phyloP scores from a whole-genome alignment of 345 rosid species.

The Populus davidiana region DNA sequence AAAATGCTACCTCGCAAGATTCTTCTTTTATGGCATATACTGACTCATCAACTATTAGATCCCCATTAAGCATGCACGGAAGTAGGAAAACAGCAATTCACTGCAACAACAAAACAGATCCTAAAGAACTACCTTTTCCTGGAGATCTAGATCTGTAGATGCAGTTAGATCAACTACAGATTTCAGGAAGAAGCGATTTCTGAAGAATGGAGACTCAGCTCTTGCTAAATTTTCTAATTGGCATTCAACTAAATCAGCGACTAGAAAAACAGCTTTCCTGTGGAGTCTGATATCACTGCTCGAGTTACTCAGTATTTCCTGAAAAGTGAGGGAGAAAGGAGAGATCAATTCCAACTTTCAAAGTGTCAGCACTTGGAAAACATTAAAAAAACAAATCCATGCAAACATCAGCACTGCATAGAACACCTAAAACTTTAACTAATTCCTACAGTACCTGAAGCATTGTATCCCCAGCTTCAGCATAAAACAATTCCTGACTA shows the following conservation, averaged over 20 bases:
- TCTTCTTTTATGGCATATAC: no score
- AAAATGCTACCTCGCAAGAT: no score
- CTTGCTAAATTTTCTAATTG: slow-evolving; percentile 51
- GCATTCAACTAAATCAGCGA: slow-evolving; percentile 66
- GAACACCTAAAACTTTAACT: background rate
- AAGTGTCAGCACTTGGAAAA: background rate
- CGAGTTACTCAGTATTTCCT: slow-evolving; percentile 64
- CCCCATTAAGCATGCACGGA: background rate
- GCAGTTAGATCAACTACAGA: slow-evolving; percentile 64
- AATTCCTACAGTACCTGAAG: slow-evolving; percentile 56
- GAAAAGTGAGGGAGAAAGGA: slow-evolving; percentile 11
- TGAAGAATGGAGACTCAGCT: slow-evolving; percentile 48
- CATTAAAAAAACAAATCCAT: background rate
- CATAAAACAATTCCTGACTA: slow-evolving; percentile 72
- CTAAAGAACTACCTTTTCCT: slow-evolving; percentile 64
- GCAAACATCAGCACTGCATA: background rate
- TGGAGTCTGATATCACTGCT: slow-evolving; percentile 60
- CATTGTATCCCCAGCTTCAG: slow-evolving; percentile 75
- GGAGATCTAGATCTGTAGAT: slow-evolving; percentile 76
- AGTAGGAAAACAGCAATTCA: background rate
- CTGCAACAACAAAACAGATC: background rate
- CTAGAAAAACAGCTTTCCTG: slow-evolving; percentile 73
- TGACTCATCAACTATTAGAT: no score
- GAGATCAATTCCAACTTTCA: slow-evolving; percentile 3
- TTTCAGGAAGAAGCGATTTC: slow-evolving; percentile 59